Evolutionary conservation across 192 early-diverging fungal species (phyloP), one percentile per base, ranked within the genome.

Genomic region (Dimargaris verticillata): DNA sequence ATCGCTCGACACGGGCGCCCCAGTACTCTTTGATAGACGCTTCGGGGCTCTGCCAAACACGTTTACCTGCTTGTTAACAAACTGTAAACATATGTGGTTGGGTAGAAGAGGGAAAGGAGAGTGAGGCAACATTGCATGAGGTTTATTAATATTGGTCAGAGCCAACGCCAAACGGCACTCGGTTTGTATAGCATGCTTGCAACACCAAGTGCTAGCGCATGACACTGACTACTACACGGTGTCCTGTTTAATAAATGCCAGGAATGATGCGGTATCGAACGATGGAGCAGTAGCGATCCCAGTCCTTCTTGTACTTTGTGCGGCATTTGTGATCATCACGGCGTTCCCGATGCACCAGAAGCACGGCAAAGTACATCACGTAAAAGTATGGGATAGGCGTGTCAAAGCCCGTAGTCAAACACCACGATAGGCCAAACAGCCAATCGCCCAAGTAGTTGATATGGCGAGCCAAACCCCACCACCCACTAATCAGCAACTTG

Each of bases 361-460:
- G 70, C 20, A 95, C 82, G 13, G 80, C 81, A 76, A 98, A 98
- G 75, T 96, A 98, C 53, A 86, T 68, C 17, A 83, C 76, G 71
- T 96, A 96, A 75, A 98, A 95, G 78, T 92, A 98, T 29, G 91
- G 87, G 59, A 98, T 78, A 3, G 83, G 78, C 17, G 82, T 76
- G 25, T 62, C 70, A 62, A 92, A 88, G 38, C 92, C 89, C 51
- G 85, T 84, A 13, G 92, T 85, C 50, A 97, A 65, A 65, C 88
- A 94, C 86, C 89, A 93, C 13, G 92, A 78, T 29, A 94, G 71
- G 5, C 84, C 81, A 82, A 88, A 92, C 28, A 95, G 64, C 92
- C 92, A 97, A 77, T 97, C 95, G 44, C 92, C 88, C 20, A 84
- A 76, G 72, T 98, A 98, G 70, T 98, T 98, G 67, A 95, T 86